Conservation (phyloP, 202 grass and related monocot species). For the Zizania palustris region DNA sequence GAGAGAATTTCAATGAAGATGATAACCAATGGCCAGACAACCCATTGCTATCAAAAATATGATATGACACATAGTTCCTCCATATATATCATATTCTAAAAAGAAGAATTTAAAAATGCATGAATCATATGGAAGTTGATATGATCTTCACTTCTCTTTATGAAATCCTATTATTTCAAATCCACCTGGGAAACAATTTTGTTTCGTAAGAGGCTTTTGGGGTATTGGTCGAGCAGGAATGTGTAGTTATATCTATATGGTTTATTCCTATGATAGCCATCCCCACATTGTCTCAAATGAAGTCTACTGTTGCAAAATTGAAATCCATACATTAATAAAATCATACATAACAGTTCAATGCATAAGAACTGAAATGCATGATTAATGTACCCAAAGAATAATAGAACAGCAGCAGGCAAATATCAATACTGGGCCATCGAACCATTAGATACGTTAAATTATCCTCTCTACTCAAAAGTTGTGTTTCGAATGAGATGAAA, state of each 20-base stretch:
- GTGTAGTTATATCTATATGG: not conserved
- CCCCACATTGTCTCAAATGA: not conserved
- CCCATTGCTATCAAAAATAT: not conserved
- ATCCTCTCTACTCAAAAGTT: constrained; percentile 43
- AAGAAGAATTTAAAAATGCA: not conserved
- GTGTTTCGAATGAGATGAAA: constrained; percentile 42
- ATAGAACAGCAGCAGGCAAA: constrained; percentile 27
- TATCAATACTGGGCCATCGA: constrained; percentile 38
- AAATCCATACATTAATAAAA: not conserved
- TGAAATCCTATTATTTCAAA: constrained; percentile 19
- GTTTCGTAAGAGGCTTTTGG: not conserved
- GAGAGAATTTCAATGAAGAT: constrained; percentile 21
- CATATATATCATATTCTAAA: not conserved
- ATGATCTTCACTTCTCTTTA: not conserved
- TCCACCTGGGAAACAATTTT: not conserved
- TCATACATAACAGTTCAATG: constrained; percentile 12
- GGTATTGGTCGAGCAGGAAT: not conserved
- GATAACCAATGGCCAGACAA: not conserved
- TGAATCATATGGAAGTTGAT: constrained; percentile 1
- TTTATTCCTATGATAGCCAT: not conserved
- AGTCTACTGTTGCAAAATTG: not conserved
- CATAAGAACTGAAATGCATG: constrained; percentile 9
- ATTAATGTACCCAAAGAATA: constrained; percentile 6
- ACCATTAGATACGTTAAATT: constrained; percentile 47
- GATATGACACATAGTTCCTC: not conserved